phyloP scores from a whole-genome alignment of 2,329 filamentous ascomycete species.

The Alternaria ethzedia region DNA sequence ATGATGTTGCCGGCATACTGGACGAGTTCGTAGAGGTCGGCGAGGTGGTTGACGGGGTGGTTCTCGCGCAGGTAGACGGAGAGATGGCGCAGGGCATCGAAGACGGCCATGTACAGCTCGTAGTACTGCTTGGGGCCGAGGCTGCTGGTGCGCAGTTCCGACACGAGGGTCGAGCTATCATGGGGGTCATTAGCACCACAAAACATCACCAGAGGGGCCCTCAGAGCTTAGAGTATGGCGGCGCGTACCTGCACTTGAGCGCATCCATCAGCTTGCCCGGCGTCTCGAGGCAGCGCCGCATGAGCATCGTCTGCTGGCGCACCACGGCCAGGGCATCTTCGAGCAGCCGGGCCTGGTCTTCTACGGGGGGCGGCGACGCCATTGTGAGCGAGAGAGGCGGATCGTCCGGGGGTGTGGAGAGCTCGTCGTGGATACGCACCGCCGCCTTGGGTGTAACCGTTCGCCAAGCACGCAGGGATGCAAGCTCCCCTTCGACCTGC shows the following conservation, averaged over 20 bases:
- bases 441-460: slow-evolving; percentile 28
- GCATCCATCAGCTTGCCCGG: slow-evolving; percentile 99
- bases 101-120: slow-evolving; percentile 98
- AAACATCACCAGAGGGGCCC: background rate
- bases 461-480: slow-evolving; percentile 39
- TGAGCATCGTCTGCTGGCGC: slow-evolving; percentile 93
- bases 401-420: slow-evolving; percentile 39
- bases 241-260: slow-evolving; percentile 90
- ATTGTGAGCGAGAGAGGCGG: slow-evolving; percentile 40
- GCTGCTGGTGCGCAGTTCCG: slow-evolving; percentile 96
- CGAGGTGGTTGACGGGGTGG: slow-evolving; percentile 96
- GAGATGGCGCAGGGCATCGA: slow-evolving; percentile 94
- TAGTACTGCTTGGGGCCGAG: slow-evolving; percentile 99
- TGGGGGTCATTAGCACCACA: slow-evolving; percentile 7
- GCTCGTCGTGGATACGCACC: slow-evolving; percentile 30
- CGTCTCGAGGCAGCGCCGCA: slow-evolving; percentile 97
- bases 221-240: background rate
- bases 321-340: slow-evolving; percentile 97
- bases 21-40: slow-evolving; percentile 95
- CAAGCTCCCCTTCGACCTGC: slow-evolving; percentile 31
- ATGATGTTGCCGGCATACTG: slow-evolving; percentile 99
- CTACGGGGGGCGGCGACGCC: slow-evolving; percentile 57
- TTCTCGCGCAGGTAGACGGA: slow-evolving; percentile 96
- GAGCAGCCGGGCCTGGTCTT: slow-evolving; percentile 80
- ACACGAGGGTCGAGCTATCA: slow-evolving; percentile 89